These are phyloP conservation scores for Phytophthora capsici DNA, from an alignment of 352 stramenopile species.

Conservation along the genomic window DNA sequence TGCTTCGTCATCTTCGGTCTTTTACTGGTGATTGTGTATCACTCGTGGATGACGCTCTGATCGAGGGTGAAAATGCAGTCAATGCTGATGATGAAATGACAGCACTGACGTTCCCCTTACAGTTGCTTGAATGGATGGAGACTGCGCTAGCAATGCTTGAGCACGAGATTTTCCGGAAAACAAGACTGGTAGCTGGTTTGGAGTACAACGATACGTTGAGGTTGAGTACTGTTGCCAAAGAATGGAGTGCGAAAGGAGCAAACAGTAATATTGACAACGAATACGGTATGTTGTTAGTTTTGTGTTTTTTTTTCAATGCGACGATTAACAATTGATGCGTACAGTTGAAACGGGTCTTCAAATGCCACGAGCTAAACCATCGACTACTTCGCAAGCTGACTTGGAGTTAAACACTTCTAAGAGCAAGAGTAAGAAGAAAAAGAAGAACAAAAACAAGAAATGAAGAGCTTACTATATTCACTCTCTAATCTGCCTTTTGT, in stretches of 20 bases:
- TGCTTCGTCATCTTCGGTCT: conserved; percentile 46
- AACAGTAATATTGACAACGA: conserved; percentile 54
- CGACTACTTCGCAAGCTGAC: conserved; percentile 2
- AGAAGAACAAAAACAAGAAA: conserved; percentile 45
- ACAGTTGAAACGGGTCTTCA: conserved; percentile 53
- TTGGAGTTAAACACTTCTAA: conserved; percentile 22
- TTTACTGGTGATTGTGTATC: conserved; percentile 45
- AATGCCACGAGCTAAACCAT: conserved; percentile 32
- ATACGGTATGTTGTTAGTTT: conserved; percentile 46
- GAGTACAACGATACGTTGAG: conserved; percentile 57
- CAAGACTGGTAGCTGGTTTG: conserved; percentile 51
- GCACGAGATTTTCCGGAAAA: conserved; percentile 67
- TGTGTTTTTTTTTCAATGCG: not conserved
- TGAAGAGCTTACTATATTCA: conserved; percentile 4
- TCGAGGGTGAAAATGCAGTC: conserved; percentile 28
- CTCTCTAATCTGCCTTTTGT: conserved; percentile 16
- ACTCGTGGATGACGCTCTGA: conserved; percentile 35
- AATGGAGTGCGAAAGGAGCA: conserved; percentile 48
- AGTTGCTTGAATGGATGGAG: conserved; percentile 79
- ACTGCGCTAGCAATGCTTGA: conserved; percentile 74
- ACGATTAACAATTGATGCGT: not conserved
- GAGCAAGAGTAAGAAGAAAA: conserved; percentile 58
- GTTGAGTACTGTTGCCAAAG: conserved; percentile 43
- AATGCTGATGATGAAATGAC: conserved; percentile 28
- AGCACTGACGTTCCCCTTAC: conserved; percentile 25